Percentiles rank a stretch among this genome's conserved stretches.
These are phyloP conservation scores for Takashimella tepidaria DNA, from an alignment of 1,284 basidiomycete genomes.

Conservation along the genomic window DNA sequence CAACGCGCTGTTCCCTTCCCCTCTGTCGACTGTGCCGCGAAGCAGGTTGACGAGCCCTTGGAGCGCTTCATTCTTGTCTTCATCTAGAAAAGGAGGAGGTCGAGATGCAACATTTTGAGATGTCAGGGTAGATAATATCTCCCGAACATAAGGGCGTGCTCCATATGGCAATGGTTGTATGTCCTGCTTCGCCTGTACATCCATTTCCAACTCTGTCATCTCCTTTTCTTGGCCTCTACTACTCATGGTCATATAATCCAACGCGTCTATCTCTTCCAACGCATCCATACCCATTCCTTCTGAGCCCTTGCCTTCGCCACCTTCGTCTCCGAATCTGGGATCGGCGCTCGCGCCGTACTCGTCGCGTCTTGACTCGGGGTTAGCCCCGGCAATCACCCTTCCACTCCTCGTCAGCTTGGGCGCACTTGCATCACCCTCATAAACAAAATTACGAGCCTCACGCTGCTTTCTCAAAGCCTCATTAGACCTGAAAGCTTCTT, in stretches of 20 bases:
- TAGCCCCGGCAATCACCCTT: constrained; percentile 19
- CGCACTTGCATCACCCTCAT: constrained; percentile 40
- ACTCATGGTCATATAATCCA: background rate
- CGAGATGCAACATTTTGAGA: constrained; percentile 9
- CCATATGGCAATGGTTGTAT: constrained; percentile 10
- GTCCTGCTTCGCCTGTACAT: background rate
- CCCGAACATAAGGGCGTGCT: constrained; percentile 19
- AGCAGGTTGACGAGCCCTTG: constrained; percentile 57
- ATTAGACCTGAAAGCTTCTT: constrained; percentile 40
- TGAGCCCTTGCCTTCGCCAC: constrained; percentile 1
- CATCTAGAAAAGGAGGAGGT: constrained; percentile 29
- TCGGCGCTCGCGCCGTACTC: constrained; percentile 18
- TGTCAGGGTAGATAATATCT: constrained; percentile 32
- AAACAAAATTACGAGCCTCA: constrained; percentile 46
- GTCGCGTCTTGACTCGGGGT: constrained; percentile 15
- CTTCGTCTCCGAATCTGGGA: constrained; percentile 4
- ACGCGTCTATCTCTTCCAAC: background rate
- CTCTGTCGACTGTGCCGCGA: constrained; percentile 64
- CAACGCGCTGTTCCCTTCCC: constrained; percentile 86
- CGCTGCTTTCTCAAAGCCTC: constrained; percentile 36
- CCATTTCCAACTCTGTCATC: background rate
- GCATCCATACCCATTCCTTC: constrained; percentile 1
- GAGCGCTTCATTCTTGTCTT: constrained; percentile 41
- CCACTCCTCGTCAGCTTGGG: constrained; percentile 42
- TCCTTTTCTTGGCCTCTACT: background rate